Conservation (phyloP, 371 early-diverging fungal genomes). For the Haplosporangium sp. region DNA sequence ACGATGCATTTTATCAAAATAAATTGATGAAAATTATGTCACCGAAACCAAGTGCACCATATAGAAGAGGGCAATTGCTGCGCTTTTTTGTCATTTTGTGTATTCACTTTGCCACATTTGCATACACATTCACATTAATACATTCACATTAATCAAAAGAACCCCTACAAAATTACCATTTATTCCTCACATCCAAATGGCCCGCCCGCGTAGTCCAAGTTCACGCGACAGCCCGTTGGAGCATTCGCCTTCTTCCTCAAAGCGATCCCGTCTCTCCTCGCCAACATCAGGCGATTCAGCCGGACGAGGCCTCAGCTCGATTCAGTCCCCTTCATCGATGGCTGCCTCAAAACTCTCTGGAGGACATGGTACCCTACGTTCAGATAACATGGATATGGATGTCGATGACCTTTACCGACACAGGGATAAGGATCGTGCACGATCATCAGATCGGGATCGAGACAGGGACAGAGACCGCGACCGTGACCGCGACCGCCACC, state of each 20-base stretch:
- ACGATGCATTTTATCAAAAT: too few relatives aligned
- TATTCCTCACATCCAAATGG: conserved; percentile 10
- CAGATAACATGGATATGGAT: conserved; percentile 41
- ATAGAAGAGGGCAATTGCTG: too few relatives aligned
- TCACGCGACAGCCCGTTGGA: conserved; percentile 34
- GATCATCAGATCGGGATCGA: conserved; percentile 8
- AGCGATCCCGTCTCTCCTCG: conserved; percentile 41
- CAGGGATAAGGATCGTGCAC: background rate
- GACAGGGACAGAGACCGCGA: conserved; percentile 13
- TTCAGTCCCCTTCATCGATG: conserved; percentile 38
- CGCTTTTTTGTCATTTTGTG: too few relatives aligned
- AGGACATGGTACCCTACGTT: conserved; percentile 32
- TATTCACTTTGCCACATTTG: too few relatives aligned
- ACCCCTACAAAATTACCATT: too few relatives aligned
- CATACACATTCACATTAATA: too few relatives aligned
- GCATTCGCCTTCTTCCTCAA: conserved; percentile 37
- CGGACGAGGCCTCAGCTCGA: conserved; percentile 16
- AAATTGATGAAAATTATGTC: too few relatives aligned
- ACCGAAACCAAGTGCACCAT: too few relatives aligned
- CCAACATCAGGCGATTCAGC: conserved; percentile 19
- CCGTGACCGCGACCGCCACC: conserved; percentile 4
- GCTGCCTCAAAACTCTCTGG: conserved; percentile 28
- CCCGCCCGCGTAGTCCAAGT: conserved; percentile 39
- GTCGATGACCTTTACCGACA: conserved; percentile 11
- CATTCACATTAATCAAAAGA: too few relatives aligned